Percentiles rank a stretch among this genome's conserved stretches.
These are phyloP conservation scores for Neurospora terricola DNA, from an alignment of 495 filamentous ascomycete species.

Conservation along the genomic window DNA sequence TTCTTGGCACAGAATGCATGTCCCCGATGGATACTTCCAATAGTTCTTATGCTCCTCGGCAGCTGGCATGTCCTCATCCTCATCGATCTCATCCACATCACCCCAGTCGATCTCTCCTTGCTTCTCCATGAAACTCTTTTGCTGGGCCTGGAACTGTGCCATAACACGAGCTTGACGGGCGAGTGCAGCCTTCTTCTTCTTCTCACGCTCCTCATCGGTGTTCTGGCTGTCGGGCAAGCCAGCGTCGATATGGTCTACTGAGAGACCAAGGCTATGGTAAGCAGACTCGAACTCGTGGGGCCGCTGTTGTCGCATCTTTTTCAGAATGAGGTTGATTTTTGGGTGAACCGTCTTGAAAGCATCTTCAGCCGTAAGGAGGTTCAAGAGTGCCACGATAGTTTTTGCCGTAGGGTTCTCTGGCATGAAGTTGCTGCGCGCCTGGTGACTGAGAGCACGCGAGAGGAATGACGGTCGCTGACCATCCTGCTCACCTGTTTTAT, in stretches of 20 bases:
- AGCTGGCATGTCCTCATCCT: constrained; percentile 58
- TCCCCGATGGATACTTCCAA: constrained; percentile 91
- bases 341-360: constrained; percentile 72
- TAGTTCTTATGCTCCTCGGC: constrained; percentile 57
- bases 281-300: constrained; percentile 57
- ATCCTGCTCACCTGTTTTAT: constrained; percentile 50
- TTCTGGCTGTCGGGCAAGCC: constrained; percentile 45
- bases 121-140: constrained; percentile 82
- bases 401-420: constrained; percentile 35
- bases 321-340: constrained; percentile 78
- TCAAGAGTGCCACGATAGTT: constrained; percentile 67
- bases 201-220: constrained; percentile 60
- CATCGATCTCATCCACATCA: constrained; percentile 51
- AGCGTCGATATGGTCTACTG: constrained; percentile 42
- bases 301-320: constrained; percentile 73
- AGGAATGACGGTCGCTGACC: constrained; percentile 51
- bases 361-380: constrained; percentile 61
- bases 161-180: constrained; percentile 87
- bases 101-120: constrained; percentile 82
- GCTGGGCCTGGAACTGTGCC: constrained; percentile 95
- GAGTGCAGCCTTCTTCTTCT: constrained; percentile 79
- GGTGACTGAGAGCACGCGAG: constrained; percentile 52
- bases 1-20: constrained; percentile 93
- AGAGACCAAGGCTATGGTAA: constrained; percentile 38
- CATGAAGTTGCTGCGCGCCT: constrained; percentile 45